Evolutionary conservation across 2,329 filamentous ascomycete genomes (phyloP).

Genomic region (Clonostachys byssicola): DNA sequence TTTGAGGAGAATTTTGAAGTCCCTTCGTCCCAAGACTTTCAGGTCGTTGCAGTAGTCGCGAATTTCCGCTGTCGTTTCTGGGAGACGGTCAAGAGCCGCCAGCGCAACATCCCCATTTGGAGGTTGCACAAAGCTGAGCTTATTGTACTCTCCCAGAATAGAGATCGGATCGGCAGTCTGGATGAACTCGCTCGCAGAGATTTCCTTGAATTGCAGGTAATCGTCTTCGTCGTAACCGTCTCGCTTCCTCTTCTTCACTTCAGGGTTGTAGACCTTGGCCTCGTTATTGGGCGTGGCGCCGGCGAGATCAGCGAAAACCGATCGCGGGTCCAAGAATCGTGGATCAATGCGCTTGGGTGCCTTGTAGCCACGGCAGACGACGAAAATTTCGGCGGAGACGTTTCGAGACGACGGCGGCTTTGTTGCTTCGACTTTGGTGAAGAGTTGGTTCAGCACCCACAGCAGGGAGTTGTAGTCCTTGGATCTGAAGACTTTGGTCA

Average conservation of each 20-base stretch:
- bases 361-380: constrained; percentile 93
- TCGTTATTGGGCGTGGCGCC: constrained; percentile 90
- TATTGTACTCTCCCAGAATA: constrained; percentile 82
- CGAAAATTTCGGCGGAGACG: constrained; percentile 97
- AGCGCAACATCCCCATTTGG: constrained; percentile 80
- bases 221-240: constrained; percentile 98
- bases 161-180: constrained; percentile 90
- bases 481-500: constrained; percentile 95
- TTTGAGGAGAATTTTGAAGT: constrained; percentile 84
- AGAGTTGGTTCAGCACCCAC: constrained; percentile 97
- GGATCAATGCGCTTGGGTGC: constrained; percentile 92
- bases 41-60: constrained; percentile 75
- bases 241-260: constrained; percentile 94
- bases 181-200: constrained; percentile 86
- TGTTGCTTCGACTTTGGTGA: constrained; percentile 91
- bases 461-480: constrained; percentile 95
- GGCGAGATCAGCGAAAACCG: constrained; percentile 89
- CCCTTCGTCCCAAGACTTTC: constrained; percentile 86
- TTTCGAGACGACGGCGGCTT: constrained; percentile 95
- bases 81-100: constrained; percentile 78
- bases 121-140: constrained; percentile 77
- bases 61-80: constrained; percentile 83
- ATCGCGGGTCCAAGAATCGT: constrained; percentile 81
- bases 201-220: constrained; percentile 87
- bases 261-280: constrained; percentile 96